Evolutionary conservation across 192 early-diverging fungal genomes (phyloP), one percentile per base, ranked within the genome.

Genomic region (Gamsiella multidivaricata): DNA sequence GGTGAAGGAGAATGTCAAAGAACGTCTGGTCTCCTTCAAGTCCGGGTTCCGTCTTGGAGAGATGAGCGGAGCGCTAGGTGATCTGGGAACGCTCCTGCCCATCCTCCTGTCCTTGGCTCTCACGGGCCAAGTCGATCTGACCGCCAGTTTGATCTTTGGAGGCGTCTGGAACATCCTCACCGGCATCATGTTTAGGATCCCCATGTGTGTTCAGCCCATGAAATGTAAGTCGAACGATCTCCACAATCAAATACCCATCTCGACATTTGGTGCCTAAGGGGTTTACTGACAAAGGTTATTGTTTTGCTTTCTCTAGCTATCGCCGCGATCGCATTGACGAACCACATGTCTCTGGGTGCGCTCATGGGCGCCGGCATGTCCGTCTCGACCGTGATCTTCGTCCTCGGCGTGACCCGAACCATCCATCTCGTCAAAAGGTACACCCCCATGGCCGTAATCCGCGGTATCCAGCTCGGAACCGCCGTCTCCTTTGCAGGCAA

Each of bases 181-280:
- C 0, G 95, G 94, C 20, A 61, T 93, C 12, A 70, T 88, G 41
- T 96, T 91, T 66, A 87, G 89, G 51, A 88, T 94, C 31, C 94
- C 94, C 28, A 93, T 96, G 83, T 93, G 93, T 72, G 95, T 96
- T 26, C 95, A 96, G 76, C 95, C 95, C 42, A 96, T 95, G 95
- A 96, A 94, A 82, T 88, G 88, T 89, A 84, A 70, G 84, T 49
- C 29, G n/a, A n/a, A n/a, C n/a, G n/a, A n/a, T n/a, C n/a, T n/a
- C n/a, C n/a, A n/a, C n/a, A n/a, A n/a, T n/a, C n/a, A n/a, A n/a
- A n/a, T n/a, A n/a, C n/a, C n/a, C n/a, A n/a, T n/a, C n/a, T n/a
- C n/a, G n/a, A n/a, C n/a, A n/a, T n/a, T n/a, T n/a, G n/a, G n/a
- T n/a, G n/a, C n/a, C n/a, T n/a, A n/a, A n/a, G n/a, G n/a, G n/a